Evolutionary conservation across 2,329 filamentous ascomycete species (phyloP), one percentile per base, ranked within the genome.

Genomic region (Colletotrichum eleusines): DNA sequence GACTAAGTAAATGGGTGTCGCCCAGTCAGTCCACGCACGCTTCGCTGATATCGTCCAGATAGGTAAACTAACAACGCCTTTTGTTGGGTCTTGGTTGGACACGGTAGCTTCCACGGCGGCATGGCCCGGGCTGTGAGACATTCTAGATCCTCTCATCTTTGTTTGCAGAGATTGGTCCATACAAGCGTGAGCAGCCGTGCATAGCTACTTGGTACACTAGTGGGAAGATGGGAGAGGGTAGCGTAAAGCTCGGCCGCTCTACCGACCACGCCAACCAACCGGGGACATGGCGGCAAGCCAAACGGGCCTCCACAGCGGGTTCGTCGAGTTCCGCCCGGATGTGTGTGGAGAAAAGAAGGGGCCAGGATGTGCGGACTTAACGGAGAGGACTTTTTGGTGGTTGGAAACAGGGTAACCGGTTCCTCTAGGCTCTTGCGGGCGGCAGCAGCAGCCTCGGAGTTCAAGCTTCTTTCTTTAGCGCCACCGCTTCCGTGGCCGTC

Each of bases 271-370:
- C 62, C 58, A 64, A 50, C 62, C 58, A 64, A 50, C 33, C 57
- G 63, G 68, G 63, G 51, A 58, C 63, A 38, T 40, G 55, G 59
- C 68, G 68, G 68, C 64, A 59, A 62, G 54, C 58, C 64, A 71
- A 68, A 71, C 63, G 68, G 68, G 60, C 64, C 64, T 71, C 68
- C 68, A 68, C 64, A 71, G 68, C 68, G 58, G 68, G 58, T 53
- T 71, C 58, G 58, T 59, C 48, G 68, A 54, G 58, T 71, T 63
- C 64, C 51, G 64, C 59, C 64, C 58, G 59, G 42, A 63, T 20
- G 14, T 68, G 46, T 57, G 50, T 61, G 67, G 63, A 57, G 67
- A 68, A 68, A n/a, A 40, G n/a, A 31, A 40, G 20, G 42, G 42
- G 42, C 44, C 31, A 48, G 63, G 68, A 61, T 68, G n/a, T 16